Evolutionary conservation across 495 filamentous ascomycete genomes (phyloP).

Genomic region (Talaromyces ruber): DNA sequence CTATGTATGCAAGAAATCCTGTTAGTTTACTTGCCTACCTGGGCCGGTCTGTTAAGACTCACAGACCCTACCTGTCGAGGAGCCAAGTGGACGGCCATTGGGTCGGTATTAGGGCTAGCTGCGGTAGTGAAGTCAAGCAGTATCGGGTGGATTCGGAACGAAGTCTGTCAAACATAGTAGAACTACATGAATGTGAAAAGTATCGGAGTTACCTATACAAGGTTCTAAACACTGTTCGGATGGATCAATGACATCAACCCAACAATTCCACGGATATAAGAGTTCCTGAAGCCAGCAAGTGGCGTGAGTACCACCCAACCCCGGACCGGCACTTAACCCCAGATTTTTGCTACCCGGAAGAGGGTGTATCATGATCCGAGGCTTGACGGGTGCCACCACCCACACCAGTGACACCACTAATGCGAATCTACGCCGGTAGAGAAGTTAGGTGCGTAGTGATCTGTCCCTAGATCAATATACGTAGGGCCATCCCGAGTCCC

Average conservation of each 20-base stretch:
- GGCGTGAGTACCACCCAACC: not conserved
- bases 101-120: not conserved
- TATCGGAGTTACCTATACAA: too few relatives aligned
- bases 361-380: not conserved
- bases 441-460: not conserved
- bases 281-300: not conserved
- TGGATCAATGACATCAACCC: not conserved
- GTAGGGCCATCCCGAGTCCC: not conserved
- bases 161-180: not conserved
- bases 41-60: not conserved
- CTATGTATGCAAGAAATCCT: not conserved
- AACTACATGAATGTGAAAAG: not conserved
- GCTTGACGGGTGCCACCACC: not conserved
- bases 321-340: not conserved
- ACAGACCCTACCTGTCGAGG: not conserved
- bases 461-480: not conserved
- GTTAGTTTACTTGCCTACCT: not conserved
- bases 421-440: too few relatives aligned
- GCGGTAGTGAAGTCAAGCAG: not conserved
- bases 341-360: not conserved
- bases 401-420: not conserved
- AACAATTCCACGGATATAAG: not conserved
- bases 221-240: not conserved
- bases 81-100: not conserved
- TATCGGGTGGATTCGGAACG: not conserved